Conservation (phyloP, 73 alveolate genomes). For the Paramecium biaurelia region DNA sequence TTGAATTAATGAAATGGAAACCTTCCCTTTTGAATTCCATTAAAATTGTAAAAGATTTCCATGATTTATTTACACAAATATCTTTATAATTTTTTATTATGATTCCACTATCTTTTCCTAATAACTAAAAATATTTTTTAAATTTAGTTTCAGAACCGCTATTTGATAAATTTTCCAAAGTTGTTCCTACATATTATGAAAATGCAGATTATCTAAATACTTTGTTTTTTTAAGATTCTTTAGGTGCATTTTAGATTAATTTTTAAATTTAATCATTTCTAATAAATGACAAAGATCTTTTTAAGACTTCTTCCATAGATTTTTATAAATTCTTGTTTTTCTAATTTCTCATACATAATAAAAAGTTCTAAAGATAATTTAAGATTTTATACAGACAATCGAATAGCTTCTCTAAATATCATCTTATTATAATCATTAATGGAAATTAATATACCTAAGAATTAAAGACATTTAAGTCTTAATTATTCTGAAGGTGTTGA, state of each 20-base stretch:
- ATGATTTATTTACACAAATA: background rate
- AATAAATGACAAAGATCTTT: background rate
- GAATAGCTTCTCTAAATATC: constrained; percentile 38
- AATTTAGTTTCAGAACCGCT: background rate
- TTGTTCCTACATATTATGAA: constrained; percentile 31
- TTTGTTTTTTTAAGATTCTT: background rate
- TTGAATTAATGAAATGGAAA: background rate
- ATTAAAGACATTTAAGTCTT: background rate
- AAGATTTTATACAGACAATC: background rate
- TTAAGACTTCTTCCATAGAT: background rate
- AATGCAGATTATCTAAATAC: background rate
- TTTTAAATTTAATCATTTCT: background rate
- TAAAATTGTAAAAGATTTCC: constrained; percentile 14
- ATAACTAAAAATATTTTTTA: background rate
- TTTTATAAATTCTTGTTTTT: background rate
- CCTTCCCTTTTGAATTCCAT: background rate
- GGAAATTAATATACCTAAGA: background rate
- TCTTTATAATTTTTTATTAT: background rate
- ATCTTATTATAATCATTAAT: background rate
- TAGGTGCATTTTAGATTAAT: constrained; percentile 14
- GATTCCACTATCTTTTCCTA: constrained; percentile 44
- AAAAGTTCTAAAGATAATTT: background rate
- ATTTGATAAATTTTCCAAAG: background rate
- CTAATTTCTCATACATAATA: background rate
- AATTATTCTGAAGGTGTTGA: background rate